These are phyloP conservation scores for Pseudonitzschia multistriata DNA, from an alignment of 108 stramenopile species.

Conservation along the genomic window DNA sequence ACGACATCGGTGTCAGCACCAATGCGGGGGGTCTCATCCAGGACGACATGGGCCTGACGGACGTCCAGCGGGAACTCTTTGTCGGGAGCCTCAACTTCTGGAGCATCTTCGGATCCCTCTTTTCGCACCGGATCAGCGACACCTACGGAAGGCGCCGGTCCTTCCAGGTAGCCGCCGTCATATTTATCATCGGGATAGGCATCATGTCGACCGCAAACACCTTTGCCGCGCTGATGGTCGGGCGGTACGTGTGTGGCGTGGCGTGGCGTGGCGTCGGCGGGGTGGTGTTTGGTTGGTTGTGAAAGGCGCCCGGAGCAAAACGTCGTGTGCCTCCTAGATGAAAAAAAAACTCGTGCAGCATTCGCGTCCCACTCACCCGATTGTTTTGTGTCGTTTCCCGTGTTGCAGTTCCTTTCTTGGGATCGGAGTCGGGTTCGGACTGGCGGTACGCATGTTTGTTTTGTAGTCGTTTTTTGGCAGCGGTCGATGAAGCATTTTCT, in stretches of 20 bases:
- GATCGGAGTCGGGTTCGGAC: slow-evolving; percentile 80
- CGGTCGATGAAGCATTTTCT: neutral
- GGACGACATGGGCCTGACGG: slow-evolving; percentile 41
- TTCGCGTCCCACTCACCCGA: neutral
- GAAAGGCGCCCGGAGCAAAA: neutral
- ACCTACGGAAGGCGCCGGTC: slow-evolving; percentile 59
- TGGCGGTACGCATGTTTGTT: slow-evolving; percentile 44
- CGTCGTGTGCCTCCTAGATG: neutral
- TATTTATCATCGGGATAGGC: slow-evolving; percentile 68
- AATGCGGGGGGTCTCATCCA: slow-evolving; percentile 44
- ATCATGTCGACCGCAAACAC: slow-evolving; percentile 40
- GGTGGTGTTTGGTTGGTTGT: neutral
- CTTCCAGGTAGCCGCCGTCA: slow-evolving; percentile 65
- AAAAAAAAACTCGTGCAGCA: no score
- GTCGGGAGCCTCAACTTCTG: slow-evolving; percentile 72
- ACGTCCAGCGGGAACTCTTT: slow-evolving; percentile 68
- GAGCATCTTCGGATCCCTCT: slow-evolving; percentile 69
- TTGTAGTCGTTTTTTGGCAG: neutral
- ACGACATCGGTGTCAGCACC: slow-evolving; percentile 55
- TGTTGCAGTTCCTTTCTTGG: slow-evolving; percentile 51
- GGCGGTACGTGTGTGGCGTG: slow-evolving; percentile 46
- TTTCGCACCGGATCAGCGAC: slow-evolving; percentile 60
- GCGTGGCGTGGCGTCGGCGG: neutral
- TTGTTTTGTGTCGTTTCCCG: neutral
- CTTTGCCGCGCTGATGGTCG: slow-evolving; percentile 70